phyloP scores from a whole-genome alignment of 805 yeast species.

The Maudiozyma saulgeensis region DNA sequence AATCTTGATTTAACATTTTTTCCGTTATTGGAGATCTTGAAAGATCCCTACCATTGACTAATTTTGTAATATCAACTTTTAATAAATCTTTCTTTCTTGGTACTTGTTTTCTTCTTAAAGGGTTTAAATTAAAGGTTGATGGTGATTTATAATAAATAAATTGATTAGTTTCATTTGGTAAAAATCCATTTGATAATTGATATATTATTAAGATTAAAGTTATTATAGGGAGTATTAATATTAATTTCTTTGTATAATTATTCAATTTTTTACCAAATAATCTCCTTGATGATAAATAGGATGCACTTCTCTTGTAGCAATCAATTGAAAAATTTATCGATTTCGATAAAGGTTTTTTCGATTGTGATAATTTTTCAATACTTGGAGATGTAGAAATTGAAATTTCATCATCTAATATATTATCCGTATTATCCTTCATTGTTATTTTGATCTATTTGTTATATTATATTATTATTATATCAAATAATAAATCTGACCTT shows the following conservation, averaged over 20 bases:
- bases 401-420: neutral
- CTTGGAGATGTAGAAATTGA: neutral
- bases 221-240: neutral
- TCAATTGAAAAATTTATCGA: neutral
- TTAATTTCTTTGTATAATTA: neutral
- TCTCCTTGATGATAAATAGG: neutral
- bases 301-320: neutral
- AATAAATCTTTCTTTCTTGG: constrained; percentile 2
- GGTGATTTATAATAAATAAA: too few species aligned
- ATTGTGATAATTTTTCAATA: neutral
- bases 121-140: neutral
- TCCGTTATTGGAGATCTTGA: constrained; percentile 2
- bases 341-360: neutral
- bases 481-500: neutral
- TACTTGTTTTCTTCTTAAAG: neutral
- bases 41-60: constrained; percentile 4
- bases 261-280: too few species aligned
- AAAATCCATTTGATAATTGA: neutral
- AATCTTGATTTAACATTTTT: constrained; percentile 1
- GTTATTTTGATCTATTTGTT: neutral
- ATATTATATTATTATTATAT: too few species aligned
- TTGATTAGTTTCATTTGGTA: neutral
- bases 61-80: constrained; percentile 3
- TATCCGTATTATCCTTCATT: neutral
- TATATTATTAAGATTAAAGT: neutral